Evolutionary conservation across 2,329 filamentous ascomycete species (phyloP), one percentile per base, ranked within the genome.

Genomic region (Cladosporium velox): DNA sequence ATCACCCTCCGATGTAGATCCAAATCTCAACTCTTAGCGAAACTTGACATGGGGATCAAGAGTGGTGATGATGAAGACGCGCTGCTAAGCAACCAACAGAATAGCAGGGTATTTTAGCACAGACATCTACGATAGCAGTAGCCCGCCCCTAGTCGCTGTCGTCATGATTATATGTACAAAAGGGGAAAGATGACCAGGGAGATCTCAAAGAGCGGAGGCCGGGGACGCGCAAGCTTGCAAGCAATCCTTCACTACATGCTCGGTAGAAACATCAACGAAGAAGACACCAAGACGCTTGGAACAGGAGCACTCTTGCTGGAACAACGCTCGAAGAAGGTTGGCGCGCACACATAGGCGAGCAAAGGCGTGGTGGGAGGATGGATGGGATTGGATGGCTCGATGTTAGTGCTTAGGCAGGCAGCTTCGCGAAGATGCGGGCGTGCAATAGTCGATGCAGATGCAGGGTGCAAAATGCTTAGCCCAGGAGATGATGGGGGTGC

Each of bases 211-310:
- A 28, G 34, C 55, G 55, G 32, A 41, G 38, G 57, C 10, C 21
- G 57, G 57, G 57, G 57, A 59, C 57, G 57, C 57, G 57, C 57
- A 59, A 59, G 57, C 57, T 38, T 38, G 57, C 57, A 59, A 59
- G 57, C 57, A 59, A 59, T 59, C 7, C 57, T 14, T 18, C 38
- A 14, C 21, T 24, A 41, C 34, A 44, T 44, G 38, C 34, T 26
- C 21, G 34, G n/a, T 47, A 21, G 38, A 30, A 38, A 59, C 15
- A 30, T 59, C 28, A 3, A 47, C 26, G 38, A 47, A 12, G 11
- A 24, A 11, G 38, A 8, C 4, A 41, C 55, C 55, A 58, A 38
- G 55, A 58, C 21, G 18, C 32, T 28, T 5, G n/a, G 21, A 18
- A 15, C 24, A 15, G 18, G 34, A 24, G 30, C 34, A 41, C 21